Conservation (phyloP, 345 rosid species). For the Eutrema japonicum region DNA sequence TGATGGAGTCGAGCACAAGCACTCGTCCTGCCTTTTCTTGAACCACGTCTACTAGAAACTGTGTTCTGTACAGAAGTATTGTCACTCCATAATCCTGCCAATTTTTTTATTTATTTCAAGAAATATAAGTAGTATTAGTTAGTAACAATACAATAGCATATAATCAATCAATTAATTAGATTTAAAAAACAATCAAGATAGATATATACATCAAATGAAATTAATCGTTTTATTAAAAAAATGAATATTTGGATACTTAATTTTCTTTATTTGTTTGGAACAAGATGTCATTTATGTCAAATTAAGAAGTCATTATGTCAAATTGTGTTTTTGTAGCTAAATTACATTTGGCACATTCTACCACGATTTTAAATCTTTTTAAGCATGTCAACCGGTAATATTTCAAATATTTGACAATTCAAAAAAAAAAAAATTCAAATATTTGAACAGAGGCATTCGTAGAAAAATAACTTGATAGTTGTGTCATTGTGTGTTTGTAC, state of each 20-base stretch:
- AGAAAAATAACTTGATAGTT: neutral
- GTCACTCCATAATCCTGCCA: conserved; percentile 66
- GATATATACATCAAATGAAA: neutral
- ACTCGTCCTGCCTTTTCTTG: conserved; percentile 53
- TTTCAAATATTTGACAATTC: conserved; percentile 16
- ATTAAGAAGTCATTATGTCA: neutral
- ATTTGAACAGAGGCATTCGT: conserved; percentile 1
- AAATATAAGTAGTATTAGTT: neutral
- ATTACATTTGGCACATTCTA: neutral
- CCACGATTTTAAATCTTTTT: neutral
- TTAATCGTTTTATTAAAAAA: neutral
- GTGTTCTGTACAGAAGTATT: conserved; percentile 60
- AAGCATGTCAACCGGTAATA: neutral
- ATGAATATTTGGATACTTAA: neutral
- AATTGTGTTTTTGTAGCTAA: neutral
- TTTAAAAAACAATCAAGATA: neutral
- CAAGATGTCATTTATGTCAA: too few species aligned
- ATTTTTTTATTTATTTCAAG: neutral
- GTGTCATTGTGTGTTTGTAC: neutral
- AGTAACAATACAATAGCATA: neutral
- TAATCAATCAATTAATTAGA: neutral
- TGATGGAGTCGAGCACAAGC: conserved; percentile 76
- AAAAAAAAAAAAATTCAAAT: too few species aligned
- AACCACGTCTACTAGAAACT: conserved; percentile 70
- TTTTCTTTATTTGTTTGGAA: neutral